Conservation (phyloP, 164 flowering plant species). For the Chimonanthus praecox region DNA sequence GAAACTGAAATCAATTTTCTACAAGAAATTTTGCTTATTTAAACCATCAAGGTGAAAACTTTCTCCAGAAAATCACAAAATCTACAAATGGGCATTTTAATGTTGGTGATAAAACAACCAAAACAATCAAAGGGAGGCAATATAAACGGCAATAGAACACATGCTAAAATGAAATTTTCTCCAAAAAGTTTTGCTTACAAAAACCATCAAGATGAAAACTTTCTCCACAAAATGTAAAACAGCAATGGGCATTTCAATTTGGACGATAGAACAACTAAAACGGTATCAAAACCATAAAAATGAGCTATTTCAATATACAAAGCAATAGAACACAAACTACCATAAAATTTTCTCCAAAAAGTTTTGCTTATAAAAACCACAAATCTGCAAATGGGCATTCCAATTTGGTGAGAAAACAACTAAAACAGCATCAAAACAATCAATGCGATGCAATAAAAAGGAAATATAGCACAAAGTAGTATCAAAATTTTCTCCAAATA, state of each 20-base stretch:
- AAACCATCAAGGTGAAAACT: background rate
- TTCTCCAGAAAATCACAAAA: background rate
- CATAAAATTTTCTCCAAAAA: background rate
- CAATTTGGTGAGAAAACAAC: too few relatives aligned
- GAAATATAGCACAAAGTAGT: background rate
- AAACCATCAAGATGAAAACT: background rate
- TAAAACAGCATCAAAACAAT: background rate
- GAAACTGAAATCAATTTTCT: background rate
- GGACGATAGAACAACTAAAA: too few relatives aligned
- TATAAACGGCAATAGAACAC: background rate
- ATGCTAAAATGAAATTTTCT: background rate
- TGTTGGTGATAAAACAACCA: background rate
- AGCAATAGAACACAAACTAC: background rate
- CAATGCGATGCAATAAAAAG: background rate
- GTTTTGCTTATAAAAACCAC: background rate
- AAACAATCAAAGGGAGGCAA: background rate
- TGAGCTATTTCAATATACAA: background rate
- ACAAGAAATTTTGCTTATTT: too few relatives aligned
- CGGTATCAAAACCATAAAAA: too few relatives aligned
- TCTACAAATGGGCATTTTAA: background rate
- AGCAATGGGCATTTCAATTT: too few relatives aligned
- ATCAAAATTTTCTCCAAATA: too few relatives aligned
- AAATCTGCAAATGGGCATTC: background rate
- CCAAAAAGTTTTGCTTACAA: background rate
- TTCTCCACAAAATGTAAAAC: background rate